These are phyloP conservation scores for Talaromyces liani DNA, from an alignment of 495 filamentous ascomycete species.

Conservation along the genomic window DNA sequence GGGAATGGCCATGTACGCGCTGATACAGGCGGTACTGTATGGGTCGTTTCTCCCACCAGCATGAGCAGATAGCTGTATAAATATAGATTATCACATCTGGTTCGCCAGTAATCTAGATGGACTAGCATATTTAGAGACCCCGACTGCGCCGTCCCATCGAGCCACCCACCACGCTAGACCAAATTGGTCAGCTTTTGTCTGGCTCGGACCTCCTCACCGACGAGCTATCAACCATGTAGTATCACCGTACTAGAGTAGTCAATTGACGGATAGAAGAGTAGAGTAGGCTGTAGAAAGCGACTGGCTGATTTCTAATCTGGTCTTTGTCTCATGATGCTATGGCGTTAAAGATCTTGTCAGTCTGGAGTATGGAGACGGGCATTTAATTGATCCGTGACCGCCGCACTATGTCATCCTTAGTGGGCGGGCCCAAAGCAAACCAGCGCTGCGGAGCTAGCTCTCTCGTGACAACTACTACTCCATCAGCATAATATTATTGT, in stretches of 20 bases:
- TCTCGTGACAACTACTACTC: background rate
- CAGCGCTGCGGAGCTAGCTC: background rate
- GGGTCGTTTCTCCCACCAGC: constrained; percentile 95
- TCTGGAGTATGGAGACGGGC: background rate
- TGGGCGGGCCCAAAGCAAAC: background rate
- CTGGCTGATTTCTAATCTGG: background rate
- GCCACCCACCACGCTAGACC: background rate
- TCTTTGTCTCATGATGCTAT: background rate
- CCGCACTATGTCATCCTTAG: background rate
- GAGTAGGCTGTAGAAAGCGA: background rate
- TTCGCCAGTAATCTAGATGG: background rate
- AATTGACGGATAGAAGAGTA: background rate
- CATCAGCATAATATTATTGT: background rate
- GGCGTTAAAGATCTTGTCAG: background rate
- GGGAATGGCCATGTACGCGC: constrained; percentile 72
- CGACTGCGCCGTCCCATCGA: background rate
- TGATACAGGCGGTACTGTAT: constrained; percentile 76
- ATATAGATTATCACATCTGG: background rate
- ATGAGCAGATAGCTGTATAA: constrained; percentile 20
- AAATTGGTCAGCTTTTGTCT: background rate
- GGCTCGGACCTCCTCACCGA: background rate
- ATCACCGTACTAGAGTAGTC: background rate
- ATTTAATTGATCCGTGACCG: background rate
- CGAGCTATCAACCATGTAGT: background rate
- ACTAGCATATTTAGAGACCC: constrained; percentile 1